Base-by-base conservation (phyloP, 352 stramenopile species). In the Phytophthora citricola region DNA sequence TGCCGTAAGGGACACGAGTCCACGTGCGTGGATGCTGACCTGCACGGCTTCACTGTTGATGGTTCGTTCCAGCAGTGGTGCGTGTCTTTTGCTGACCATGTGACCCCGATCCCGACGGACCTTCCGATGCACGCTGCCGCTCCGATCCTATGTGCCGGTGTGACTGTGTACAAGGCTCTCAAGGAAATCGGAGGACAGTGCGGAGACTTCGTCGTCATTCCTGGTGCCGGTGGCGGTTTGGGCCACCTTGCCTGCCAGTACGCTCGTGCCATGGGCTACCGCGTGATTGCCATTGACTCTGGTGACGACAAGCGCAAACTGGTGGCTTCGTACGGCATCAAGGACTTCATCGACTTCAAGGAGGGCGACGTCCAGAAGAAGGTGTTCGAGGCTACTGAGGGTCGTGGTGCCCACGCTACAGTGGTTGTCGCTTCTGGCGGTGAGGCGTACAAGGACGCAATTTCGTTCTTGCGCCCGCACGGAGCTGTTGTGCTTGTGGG, bases 141-240 rank as follows among this genome's bases (percentile, higher is more conserved):
- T 34, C 76, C 87, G 0, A 75, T 97, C 4, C 65, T 97, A 26
- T 97, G 91, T 62, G 89, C 90, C 8, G 91, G 91, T 27, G 83
- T 97, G 47, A 97, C 91, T 0, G 82, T 82, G 4, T 97, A 92
- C 66, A 91, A 83, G 50, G 87, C 90, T 1, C 59, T 96, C 38
- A 84, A 81, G 63, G 71, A 87, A 41, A 88, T 78, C 27, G 76
- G 71, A 24, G 78, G 75, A n/a, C 31, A 69, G 11, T 58, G 67
- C 2, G 76, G 75, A 12, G 62, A 84, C 46, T 81, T 58, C 2
- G 68, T 96, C 0, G 87, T 69, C 15, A 75, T 96, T 20, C 71
- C 78, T 0, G 89, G 89, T 9, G 70, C 70, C 9, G 73, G 91
- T 47, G 89, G 89, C 43, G 79, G 87, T 46, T 68, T 96, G 9